Evolutionary conservation across 2,329 filamentous ascomycete species (phyloP).

Genomic region (Exophiala phaeomuriformis): DNA sequence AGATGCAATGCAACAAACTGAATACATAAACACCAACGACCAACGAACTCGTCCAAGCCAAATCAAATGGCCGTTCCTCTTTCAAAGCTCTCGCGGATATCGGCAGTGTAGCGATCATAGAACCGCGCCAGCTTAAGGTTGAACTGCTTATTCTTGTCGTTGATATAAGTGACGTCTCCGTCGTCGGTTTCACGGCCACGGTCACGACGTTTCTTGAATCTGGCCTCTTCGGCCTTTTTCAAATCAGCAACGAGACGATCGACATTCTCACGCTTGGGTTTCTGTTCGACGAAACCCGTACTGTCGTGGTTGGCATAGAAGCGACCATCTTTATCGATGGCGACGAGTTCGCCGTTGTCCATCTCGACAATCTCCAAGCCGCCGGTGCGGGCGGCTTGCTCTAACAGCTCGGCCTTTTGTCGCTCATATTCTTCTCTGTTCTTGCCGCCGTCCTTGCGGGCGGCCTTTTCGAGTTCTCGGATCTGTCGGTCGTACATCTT

Average conservation of each 20-base stretch:
- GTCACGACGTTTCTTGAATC: conserved; percentile 78
- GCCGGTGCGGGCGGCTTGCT: conserved; percentile 74
- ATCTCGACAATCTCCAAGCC: conserved; percentile 91
- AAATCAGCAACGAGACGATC: conserved; percentile 82
- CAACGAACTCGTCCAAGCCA: too few species aligned
- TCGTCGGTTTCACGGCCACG: conserved; percentile 71
- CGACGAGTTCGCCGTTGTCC: conserved; percentile 88
- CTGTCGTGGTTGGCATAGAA: conserved; percentile 88
- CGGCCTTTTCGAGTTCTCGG: conserved; percentile 59
- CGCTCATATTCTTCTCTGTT: conserved; percentile 71
- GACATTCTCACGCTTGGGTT: conserved; percentile 76
- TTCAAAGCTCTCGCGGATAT: conserved; percentile 97
- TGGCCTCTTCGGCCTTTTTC: conserved; percentile 76
- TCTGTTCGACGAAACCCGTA: conserved; percentile 73
- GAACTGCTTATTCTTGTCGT: conserved; percentile 99
- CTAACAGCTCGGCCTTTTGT: conserved; percentile 64
- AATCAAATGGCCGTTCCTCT: conserved; percentile 82
- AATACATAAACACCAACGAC: too few species aligned
- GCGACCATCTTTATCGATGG: conserved; percentile 80
- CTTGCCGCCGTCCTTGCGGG: conserved; percentile 19
- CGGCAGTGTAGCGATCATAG: conserved; percentile 97
- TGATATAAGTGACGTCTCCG: conserved; percentile 95
- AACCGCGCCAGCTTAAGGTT: conserved; percentile 94
- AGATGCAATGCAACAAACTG: too few species aligned
- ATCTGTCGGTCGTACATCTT: conserved; percentile 94